These are phyloP conservation scores for Penicillium cinerascens DNA, from an alignment of 495 filamentous ascomycete genomes.

Conservation along the genomic window DNA sequence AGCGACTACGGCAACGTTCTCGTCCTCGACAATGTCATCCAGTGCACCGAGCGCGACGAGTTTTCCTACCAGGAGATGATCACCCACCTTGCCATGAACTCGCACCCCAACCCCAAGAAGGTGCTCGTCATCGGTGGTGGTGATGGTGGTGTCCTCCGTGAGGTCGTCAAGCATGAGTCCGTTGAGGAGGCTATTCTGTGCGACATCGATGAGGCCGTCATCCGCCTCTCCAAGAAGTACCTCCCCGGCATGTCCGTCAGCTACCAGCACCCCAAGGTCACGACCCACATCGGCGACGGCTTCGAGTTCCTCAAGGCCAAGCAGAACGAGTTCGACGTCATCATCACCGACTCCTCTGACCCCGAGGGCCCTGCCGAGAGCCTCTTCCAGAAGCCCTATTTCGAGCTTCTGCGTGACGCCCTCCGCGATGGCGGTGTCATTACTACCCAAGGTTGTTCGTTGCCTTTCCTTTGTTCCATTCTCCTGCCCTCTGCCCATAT, in stretches of 20 bases:
- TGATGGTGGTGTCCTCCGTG: slow-evolving; percentile 93
- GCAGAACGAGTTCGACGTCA: slow-evolving; percentile 96
- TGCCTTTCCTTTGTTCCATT: slow-evolving; percentile 56
- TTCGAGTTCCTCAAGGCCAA: slow-evolving; percentile 94
- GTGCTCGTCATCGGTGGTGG: slow-evolving; percentile 97
- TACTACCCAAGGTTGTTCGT: slow-evolving; percentile 99
- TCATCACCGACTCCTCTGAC: slow-evolving; percentile 98
- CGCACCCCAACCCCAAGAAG: slow-evolving; percentile 95
- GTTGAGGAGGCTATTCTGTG: slow-evolving; percentile 92
- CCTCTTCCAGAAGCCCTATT: slow-evolving; percentile 98
- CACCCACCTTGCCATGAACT: slow-evolving; percentile 96
- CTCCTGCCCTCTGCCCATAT: slow-evolving; percentile 7
- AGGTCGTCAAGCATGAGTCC: slow-evolving; percentile 96
- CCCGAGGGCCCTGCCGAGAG: slow-evolving; percentile 94
- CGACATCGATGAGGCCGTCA: slow-evolving; percentile 99
- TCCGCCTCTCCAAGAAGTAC: slow-evolving; percentile 97
- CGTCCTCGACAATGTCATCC: slow-evolving; percentile 98
- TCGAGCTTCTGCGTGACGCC: slow-evolving; percentile 83
- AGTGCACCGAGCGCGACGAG: slow-evolving; percentile 97
- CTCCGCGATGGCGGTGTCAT: slow-evolving; percentile 95
- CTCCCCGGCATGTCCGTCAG: slow-evolving; percentile 91
- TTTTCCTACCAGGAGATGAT: slow-evolving; percentile 99
- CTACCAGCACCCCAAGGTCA: slow-evolving; percentile 89
- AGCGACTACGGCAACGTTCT: slow-evolving; percentile 94
- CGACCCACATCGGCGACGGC: slow-evolving; percentile 88